These are phyloP conservation scores for Neopestalotiopsis rosae DNA, from an alignment of 2,329 filamentous ascomycete species.

Conservation along the genomic window DNA sequence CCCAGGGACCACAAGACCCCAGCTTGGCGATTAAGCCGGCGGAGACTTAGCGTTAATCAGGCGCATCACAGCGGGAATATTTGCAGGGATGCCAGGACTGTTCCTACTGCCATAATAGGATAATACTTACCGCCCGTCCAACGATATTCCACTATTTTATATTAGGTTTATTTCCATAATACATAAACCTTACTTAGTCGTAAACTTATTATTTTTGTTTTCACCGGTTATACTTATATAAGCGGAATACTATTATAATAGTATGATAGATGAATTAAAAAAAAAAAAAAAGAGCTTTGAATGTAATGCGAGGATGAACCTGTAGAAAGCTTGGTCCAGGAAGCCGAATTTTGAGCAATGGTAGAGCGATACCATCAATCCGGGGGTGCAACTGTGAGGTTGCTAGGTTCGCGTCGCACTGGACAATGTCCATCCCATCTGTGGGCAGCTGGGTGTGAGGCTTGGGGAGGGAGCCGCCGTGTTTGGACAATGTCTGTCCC, in stretches of 20 bases:
- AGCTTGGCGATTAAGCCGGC: neutral
- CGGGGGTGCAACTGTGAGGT: too few relatives aligned
- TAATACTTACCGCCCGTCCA: too few relatives aligned
- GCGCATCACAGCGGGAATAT: neutral
- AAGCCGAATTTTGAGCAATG: neutral
- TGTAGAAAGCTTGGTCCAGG: neutral
- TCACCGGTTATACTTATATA: too few relatives aligned
- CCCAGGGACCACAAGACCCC: neutral
- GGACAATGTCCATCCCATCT: neutral
- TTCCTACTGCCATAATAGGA: too few relatives aligned
- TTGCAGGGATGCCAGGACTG: neutral
- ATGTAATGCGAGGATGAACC: neutral
- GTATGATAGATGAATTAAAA: neutral
- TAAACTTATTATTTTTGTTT: too few relatives aligned
- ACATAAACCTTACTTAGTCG: too few relatives aligned
- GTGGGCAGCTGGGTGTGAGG: neutral
- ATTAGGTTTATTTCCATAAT: too few relatives aligned
- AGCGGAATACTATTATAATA: too few relatives aligned
- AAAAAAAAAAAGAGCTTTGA: neutral
- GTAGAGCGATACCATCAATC: too few relatives aligned
- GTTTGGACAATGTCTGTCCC: neutral
- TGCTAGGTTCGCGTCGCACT: neutral
- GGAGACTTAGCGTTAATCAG: neutral
- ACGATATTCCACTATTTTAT: too few relatives aligned
- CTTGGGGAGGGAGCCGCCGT: neutral